Base-by-base conservation (phyloP, 768 basidiomycete species). In the Agaricus bisporus region DNA sequence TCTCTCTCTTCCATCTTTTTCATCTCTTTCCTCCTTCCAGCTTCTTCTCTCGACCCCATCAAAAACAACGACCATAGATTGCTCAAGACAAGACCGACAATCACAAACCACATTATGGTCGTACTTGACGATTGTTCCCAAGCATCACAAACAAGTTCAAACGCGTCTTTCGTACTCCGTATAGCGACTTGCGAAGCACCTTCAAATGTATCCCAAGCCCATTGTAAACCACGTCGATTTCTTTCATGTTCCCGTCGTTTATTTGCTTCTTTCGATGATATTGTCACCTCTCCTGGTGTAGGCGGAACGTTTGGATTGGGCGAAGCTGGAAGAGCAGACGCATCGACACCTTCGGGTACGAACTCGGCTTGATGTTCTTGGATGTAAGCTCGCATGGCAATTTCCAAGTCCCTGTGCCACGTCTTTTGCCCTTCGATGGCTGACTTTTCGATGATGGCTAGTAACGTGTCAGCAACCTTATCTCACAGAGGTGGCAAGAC, bases 391-490 rank as follows among this genome's bases (percentile, higher is more conserved):
- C 91, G 80, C 85, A 98, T 95, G 3, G 83, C 83, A 59, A 75
- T 79, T 59, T 94, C 91, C 8, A 98, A 78, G 41, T 91, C 93
- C 8, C 66, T 63, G 64, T 97, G 91, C 63, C 93, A 95, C 29
- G 77, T 72, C 66, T 86, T 94, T 64, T 98, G 95, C 4, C 95
- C 95, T 12, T 95, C 93, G 32, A 98, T 84, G 10, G 83, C 86
- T 1, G 90, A 91, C 58, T 80, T 84, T 65, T 98, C 95, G 58
- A 98, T 98, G 59, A 99, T 90, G 51, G 91, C 95, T 95, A 61
- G 5, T 26, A 3, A 17, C 41, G 5, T 32, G 36, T 39, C 9
- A 26, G 32, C 10, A n/a, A n/a, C n/a, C n/a, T n/a, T n/a, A n/a
- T n/a, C n/a, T n/a, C n/a, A n/a, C n/a, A n/a, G n/a, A n/a, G n/a